Evolutionary conservation across 2,329 filamentous ascomycete species (phyloP), one percentile per base, ranked within the genome.

Genomic region (Fusarium haematococcum): DNA sequence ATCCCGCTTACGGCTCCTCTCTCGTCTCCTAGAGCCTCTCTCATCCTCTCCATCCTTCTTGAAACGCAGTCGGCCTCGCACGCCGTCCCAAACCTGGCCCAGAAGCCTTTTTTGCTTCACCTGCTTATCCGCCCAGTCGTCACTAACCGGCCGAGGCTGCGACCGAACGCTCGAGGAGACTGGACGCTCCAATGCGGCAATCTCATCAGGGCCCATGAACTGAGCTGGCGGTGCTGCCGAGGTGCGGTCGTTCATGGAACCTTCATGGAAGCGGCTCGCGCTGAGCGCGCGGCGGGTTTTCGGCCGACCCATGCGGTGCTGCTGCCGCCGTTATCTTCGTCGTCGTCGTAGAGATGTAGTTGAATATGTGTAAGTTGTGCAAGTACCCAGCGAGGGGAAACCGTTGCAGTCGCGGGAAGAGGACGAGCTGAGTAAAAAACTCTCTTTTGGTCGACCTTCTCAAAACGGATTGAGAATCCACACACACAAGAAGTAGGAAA

Each of bases 241-340:
- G 35, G 90, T 86, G 74, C 93, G 91, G 82, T 97, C 94, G 79
- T 92, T 94, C 94, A 98, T 96, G 78, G 93, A 96, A 45, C 93
- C 95, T 83, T 98, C 95, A 41, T 92, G 78, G 88, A 97, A 86
- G 83, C 91, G 80, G 85, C 90, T 85, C 43, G 76, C 82, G 70
- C 76, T 81, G 65, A 70, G 72, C 35, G 77, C 77, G 83, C 69
- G 84, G 80, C 68, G 83, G 80, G 70, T 80, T 67, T 68, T 75
- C 39, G 80, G 78, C 13, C 79, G 78, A 64, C 77, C 79, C 80
- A 80, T 83, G 52, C 58, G 59, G 61, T 20, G 48, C 66, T 58
- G 56, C 20, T 37, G 23, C 33, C 35, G 45, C 27, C 16, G 30
- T 37, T 69, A 54, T 68, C 32, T 25, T 48, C 2, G 7, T 32